phyloP scores from a whole-genome alignment of 306 rosid genomes.

The Canavalia ensiformis region DNA sequence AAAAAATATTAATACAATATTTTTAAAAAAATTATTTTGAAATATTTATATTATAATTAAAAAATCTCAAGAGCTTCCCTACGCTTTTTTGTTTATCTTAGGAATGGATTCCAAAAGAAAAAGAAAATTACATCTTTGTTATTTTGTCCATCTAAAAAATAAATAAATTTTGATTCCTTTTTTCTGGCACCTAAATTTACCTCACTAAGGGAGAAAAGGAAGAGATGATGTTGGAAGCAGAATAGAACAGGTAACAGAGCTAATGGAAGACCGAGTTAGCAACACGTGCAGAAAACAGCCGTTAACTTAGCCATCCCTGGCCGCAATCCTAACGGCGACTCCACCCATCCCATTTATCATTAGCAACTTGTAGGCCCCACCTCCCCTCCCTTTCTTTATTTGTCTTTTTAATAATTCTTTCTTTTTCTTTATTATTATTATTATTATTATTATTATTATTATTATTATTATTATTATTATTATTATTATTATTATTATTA shows the following conservation, averaged over 20 bases:
- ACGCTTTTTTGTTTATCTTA: no score
- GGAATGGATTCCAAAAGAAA: no score
- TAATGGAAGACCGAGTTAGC: neutral
- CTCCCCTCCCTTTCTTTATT: neutral
- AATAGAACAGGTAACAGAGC: neutral
- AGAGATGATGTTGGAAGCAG: neutral
- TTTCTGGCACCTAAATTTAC: no score
- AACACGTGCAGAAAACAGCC: constrained; percentile 62
- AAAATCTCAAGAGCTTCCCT: no score
- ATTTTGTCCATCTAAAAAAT: no score
- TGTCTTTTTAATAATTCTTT: neutral
- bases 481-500: constrained; percentile 6
- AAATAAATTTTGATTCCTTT: no score
- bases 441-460: constrained; percentile 15
- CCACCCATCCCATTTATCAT: constrained; percentile 8
- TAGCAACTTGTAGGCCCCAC: constrained; percentile 44
- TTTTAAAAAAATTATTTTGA: no score
- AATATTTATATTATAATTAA: no score
- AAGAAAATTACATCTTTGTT: no score
- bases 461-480: neutral
- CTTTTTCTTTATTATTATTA: neutral
- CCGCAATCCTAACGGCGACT: constrained; percentile 60
- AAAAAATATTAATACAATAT: no score
- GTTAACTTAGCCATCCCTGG: constrained; percentile 49
- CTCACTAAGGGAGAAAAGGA: no score